Evolutionary conservation across 495 filamentous ascomycete species (phyloP), one percentile per base, ranked within the genome.

Genomic region (Sabuloglossum arenarium): DNA sequence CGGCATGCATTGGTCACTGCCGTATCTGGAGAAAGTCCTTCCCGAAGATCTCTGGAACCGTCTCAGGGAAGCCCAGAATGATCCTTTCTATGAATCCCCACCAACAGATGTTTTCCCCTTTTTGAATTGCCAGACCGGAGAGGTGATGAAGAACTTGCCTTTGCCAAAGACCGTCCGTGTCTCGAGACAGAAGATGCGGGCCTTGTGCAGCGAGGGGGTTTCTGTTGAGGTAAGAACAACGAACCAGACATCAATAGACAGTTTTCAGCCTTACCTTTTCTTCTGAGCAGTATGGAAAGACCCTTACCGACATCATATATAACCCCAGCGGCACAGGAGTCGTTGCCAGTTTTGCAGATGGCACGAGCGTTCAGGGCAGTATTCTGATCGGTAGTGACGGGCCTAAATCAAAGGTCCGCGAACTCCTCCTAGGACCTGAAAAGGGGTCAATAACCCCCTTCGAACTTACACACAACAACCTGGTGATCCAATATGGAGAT

Each of bases 351-450:
- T 66, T 66, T 29, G 29, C 37, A 3, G 64, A 62, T 34, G 64
- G 60, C 12, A 59, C 56, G 24, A 49, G 31, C 23, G 60, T 39
- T 16, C 19, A 45, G 12, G 64, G 62, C 3, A 46, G 27, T 45
- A 42, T 60, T 1, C 23, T 66, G 23, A 30, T 66, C 6, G 63
- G 64, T 1, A 55, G 62, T 21, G 63, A 67, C 49, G 57, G 64
- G n/a, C 46, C 60, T 12, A 27, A 50, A 16, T 66, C 59, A 4
- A 49, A 47, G 21, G 56, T 62, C 9, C 61, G 62, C 6, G 56
- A 56, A 49, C n/a, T 49, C 37, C 42, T 62, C 23, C 8, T 50
- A 1, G 37, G 55, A 10, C 28, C 49, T 0, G 61, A 62, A 16
- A 56, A 61, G 32, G 56, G 56, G 19, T 27, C 37, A n/a, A 21